Evolutionary conservation across 805 yeast genomes (phyloP).

Genomic region (Phaffomyces opuntiae): DNA sequence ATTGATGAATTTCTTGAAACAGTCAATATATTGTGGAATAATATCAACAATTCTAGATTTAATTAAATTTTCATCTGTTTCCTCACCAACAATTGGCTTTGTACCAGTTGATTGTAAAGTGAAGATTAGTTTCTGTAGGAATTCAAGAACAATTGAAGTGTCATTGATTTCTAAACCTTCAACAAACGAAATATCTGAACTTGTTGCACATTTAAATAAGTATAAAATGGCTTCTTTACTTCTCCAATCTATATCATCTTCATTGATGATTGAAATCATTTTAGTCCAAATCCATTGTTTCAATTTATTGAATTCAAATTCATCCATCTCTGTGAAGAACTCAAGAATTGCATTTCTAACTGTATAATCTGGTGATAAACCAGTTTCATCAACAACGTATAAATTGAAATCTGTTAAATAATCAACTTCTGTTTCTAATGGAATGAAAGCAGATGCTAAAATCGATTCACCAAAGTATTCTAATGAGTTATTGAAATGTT

Average conservation of each 20-base stretch:
- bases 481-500: slow-evolving; percentile 1
- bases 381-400: slow-evolving; percentile 70
- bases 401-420: slow-evolving; percentile 59
- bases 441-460: slow-evolving; percentile 10
- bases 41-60: slow-evolving; percentile 42
- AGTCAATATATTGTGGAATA: slow-evolving; percentile 52
- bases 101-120: not conserved
- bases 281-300: slow-evolving; percentile 1
- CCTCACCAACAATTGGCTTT: not conserved
- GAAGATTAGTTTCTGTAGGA: not conserved
- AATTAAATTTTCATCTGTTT: slow-evolving; percentile 30
- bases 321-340: slow-evolving; percentile 43
- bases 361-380: slow-evolving; percentile 46
- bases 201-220: slow-evolving; percentile 41
- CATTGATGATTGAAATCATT: not conserved
- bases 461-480: slow-evolving; percentile 13
- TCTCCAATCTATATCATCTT: slow-evolving; percentile 29
- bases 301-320: slow-evolving; percentile 28
- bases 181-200: slow-evolving; percentile 15
- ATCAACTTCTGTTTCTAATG: slow-evolving; percentile 31
- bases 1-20: slow-evolving; percentile 33
- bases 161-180: slow-evolving; percentile 9
- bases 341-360: slow-evolving; percentile 60
- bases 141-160: slow-evolving; percentile 16
- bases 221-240: slow-evolving; percentile 41